phyloP scores from a whole-genome alignment of 306 rosid genomes.

The Dalbergia oliveri region DNA sequence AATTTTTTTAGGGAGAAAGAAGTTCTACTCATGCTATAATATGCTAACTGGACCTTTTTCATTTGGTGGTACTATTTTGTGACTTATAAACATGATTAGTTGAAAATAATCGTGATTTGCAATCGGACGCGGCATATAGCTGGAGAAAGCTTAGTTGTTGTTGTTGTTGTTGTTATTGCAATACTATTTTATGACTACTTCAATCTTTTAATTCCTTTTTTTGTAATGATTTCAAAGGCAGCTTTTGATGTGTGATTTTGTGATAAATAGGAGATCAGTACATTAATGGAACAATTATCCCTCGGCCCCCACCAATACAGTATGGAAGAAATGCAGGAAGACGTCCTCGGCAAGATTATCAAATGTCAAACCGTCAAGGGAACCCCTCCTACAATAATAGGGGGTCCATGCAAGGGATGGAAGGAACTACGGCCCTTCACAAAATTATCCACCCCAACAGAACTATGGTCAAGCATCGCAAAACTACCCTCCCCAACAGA shows the following conservation, averaged over 20 bases:
- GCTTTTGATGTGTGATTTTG: constrained; percentile 15
- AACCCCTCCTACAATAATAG: constrained; percentile 54
- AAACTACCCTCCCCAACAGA: constrained; percentile 43
- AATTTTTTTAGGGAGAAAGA: neutral
- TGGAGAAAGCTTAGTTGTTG: too few relatives aligned
- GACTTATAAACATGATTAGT: too few relatives aligned
- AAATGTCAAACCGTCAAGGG: constrained; percentile 51
- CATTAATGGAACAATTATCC: constrained; percentile 80
- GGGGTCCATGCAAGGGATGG: constrained; percentile 62
- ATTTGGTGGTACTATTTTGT: neutral
- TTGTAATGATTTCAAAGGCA: constrained; percentile 4
- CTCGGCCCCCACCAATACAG: constrained; percentile 88
- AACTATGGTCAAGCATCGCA: constrained; percentile 53
- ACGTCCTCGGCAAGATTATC: constrained; percentile 51
- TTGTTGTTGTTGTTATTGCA: too few relatives aligned
- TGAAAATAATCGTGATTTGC: too few relatives aligned
- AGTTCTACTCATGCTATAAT: neutral
- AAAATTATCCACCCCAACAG: constrained; percentile 54
- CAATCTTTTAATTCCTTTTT: neutral
- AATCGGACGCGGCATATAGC: too few relatives aligned
- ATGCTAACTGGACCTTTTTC: constrained; percentile 18
- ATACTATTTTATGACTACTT: too few relatives aligned
- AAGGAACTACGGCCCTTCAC: constrained; percentile 61
- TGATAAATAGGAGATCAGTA: constrained; percentile 80
- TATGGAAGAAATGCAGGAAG: constrained; percentile 67